Conservation (phyloP, 805 yeast genomes). For the Hanseniaspora lachancei region DNA sequence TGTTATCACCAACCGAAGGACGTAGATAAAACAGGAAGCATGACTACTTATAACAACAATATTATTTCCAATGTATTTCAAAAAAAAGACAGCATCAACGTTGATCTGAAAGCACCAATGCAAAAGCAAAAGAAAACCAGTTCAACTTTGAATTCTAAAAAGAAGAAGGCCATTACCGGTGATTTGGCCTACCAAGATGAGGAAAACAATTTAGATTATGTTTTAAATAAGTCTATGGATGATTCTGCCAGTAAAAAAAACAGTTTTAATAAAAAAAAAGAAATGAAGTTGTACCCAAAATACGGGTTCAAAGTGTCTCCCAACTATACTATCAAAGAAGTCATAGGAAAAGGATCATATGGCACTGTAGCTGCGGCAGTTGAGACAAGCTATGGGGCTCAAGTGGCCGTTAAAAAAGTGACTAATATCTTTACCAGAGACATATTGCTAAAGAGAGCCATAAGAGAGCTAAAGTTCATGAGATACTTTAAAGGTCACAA, state of each 20-base stretch:
- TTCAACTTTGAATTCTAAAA: background rate
- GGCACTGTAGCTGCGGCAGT: slow-evolving; percentile 73
- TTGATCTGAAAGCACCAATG: background rate
- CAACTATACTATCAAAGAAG: slow-evolving; percentile 42
- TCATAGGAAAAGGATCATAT: slow-evolving; percentile 74
- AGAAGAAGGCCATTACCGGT: background rate
- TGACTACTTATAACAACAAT: background rate
- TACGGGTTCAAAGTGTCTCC: slow-evolving; percentile 51
- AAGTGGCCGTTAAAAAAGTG: slow-evolving; percentile 71
- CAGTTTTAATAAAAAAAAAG: background rate
- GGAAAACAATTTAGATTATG: background rate
- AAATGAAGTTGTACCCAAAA: slow-evolving; percentile 32
- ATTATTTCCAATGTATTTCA: background rate
- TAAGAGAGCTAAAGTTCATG: slow-evolving; percentile 73
- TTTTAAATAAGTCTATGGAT: background rate
- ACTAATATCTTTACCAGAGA: slow-evolving; percentile 54
- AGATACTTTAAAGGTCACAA: slow-evolving; percentile 73
- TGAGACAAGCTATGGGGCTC: slow-evolving; percentile 24
- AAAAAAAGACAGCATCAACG: background rate
- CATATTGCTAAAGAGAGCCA: slow-evolving; percentile 60
- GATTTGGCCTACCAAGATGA: background rate
- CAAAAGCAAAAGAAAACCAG: background rate
- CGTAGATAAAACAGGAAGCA: background rate
- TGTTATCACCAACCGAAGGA: no score
- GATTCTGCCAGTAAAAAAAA: background rate